These are phyloP conservation scores for Sequoia sempervirens DNA, from an alignment of 75 land plant species.

Conservation along the genomic window DNA sequence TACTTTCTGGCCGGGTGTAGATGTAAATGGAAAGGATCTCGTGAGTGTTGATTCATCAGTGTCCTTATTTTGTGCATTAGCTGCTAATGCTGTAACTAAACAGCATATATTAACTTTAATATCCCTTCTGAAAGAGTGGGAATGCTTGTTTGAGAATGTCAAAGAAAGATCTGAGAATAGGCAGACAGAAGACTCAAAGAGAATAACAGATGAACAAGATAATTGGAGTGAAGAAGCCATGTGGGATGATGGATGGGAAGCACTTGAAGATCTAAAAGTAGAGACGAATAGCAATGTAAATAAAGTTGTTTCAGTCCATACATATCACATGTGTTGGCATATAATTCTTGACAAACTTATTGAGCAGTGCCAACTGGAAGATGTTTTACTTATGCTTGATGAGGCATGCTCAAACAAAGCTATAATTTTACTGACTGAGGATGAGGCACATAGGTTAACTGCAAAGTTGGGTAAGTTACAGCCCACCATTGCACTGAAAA, in stretches of 20 bases:
- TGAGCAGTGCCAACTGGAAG: constrained; percentile 9
- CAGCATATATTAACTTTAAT: constrained; percentile 39
- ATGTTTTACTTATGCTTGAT: constrained; percentile 52
- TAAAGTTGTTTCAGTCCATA: constrained; percentile 28
- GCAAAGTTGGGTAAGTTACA: constrained; percentile 20
- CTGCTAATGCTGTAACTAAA: constrained; percentile 26
- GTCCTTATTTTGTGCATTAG: constrained; percentile 51
- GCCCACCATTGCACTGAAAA: constrained; percentile 49
- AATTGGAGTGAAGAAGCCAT: constrained; percentile 54
- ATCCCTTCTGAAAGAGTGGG: constrained; percentile 79
- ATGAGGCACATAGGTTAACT: constrained; percentile 45
- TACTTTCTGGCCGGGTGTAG: constrained; percentile 36
- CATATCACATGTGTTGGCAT: constrained; percentile 77
- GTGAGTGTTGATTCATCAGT: constrained; percentile 52
- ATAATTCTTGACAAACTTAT: constrained; percentile 43
- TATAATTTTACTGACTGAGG: constrained; percentile 46
- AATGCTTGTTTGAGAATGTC: constrained; percentile 47
- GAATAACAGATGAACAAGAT: constrained; percentile 22
- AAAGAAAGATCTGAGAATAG: constrained; percentile 1
- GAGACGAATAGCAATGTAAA: constrained; percentile 17
- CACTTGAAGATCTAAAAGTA: constrained; percentile 41
- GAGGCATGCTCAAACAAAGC: constrained; percentile 24
- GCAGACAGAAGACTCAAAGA: constrained; percentile 12
- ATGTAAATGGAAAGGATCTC: constrained; percentile 61
- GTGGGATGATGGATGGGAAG: constrained; percentile 98